Evolutionary conservation across 2,329 filamentous ascomycete genomes (phyloP).

Genomic region (Macroventuria anomochaeta): DNA sequence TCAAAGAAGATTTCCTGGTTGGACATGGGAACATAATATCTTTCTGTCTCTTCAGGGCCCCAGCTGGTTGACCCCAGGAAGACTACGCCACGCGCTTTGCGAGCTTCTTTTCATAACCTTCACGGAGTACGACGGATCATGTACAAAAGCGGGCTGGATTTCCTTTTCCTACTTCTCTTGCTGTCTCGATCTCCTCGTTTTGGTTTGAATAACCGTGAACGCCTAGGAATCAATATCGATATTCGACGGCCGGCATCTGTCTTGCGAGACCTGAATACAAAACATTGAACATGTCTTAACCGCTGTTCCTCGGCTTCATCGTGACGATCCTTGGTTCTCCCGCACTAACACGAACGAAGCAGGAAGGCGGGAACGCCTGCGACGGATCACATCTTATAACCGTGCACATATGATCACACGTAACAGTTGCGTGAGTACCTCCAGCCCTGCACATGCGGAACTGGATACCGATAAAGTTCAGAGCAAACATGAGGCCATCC

Average conservation of each 20-base stretch:
- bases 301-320: not conserved
- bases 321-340: conserved; percentile 8
- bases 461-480: not conserved
- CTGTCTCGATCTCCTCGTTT: conserved; percentile 6
- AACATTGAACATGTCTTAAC: conserved; percentile 34
- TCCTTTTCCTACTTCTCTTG: conserved; percentile 12
- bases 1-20: conserved; percentile 9
- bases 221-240: conserved; percentile 11
- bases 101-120: conserved; percentile 21
- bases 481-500: conserved; percentile 7
- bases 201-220: conserved; percentile 13
- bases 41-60: conserved; percentile 7
- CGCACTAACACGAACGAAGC: conserved; percentile 2
- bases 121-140: conserved; percentile 29
- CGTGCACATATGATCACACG: conserved; percentile 4
- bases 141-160: conserved; percentile 41
- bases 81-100: conserved; percentile 23
- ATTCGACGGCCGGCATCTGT: conserved; percentile 20
- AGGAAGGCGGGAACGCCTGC: not conserved
- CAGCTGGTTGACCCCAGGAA: conserved; percentile 20
- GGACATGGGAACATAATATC: conserved; percentile 30
- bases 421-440: conserved; percentile 1
- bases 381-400: conserved; percentile 2
- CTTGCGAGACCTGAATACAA: conserved; percentile 23
- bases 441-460: not conserved